A percentile compares a stretch with the other conserved stretches of the same genome.
Evolutionary conservation across 176 grass and related monocot genomes (phyloP).

Genomic region (Phoenix dactylifera): DNA sequence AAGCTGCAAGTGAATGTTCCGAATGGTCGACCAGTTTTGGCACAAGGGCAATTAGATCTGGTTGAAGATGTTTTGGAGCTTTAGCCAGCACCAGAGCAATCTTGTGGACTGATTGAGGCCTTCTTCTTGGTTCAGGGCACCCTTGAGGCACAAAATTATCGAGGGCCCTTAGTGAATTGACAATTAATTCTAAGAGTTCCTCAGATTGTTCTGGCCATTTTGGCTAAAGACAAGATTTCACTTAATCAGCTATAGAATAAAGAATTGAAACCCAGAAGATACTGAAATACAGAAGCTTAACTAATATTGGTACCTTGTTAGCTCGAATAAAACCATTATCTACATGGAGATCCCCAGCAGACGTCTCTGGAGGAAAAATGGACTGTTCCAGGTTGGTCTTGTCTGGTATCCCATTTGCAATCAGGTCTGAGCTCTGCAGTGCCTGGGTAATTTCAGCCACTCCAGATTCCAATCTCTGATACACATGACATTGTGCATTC

Average conservation of each 20-base stretch:
- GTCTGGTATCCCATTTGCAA: slow-evolving; percentile 29
- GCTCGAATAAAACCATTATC: slow-evolving; percentile 37
- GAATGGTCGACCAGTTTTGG: slow-evolving; percentile 79
- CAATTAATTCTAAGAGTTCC: slow-evolving; percentile 79
- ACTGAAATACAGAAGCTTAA: slow-evolving; percentile 10
- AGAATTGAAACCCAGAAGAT: slow-evolving; percentile 17
- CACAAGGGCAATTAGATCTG: slow-evolving; percentile 68
- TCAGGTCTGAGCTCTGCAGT: slow-evolving; percentile 22
- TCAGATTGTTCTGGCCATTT: slow-evolving; percentile 87
- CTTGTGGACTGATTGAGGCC: slow-evolving; percentile 54
- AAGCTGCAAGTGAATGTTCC: slow-evolving; percentile 70
- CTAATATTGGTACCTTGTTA: slow-evolving; percentile 26
- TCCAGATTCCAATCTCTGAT: slow-evolving; percentile 26
- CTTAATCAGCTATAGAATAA: slow-evolving; percentile 8
- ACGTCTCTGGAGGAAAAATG: slow-evolving; percentile 32
- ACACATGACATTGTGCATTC: slow-evolving; percentile 28
- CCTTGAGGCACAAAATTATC: slow-evolving; percentile 68
- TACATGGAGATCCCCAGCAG: slow-evolving; percentile 32
- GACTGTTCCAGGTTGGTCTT: slow-evolving; percentile 31
- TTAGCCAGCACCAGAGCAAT: slow-evolving; percentile 76
- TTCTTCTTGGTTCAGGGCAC: slow-evolving; percentile 58
- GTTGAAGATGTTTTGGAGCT: slow-evolving; percentile 70
- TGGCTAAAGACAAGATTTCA: slow-evolving; percentile 35
- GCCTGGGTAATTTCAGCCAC: slow-evolving; percentile 26
- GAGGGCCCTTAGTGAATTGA: slow-evolving; percentile 68